phyloP scores from a whole-genome alignment of 208 protist species.

The Trypanosoma boissoni region DNA sequence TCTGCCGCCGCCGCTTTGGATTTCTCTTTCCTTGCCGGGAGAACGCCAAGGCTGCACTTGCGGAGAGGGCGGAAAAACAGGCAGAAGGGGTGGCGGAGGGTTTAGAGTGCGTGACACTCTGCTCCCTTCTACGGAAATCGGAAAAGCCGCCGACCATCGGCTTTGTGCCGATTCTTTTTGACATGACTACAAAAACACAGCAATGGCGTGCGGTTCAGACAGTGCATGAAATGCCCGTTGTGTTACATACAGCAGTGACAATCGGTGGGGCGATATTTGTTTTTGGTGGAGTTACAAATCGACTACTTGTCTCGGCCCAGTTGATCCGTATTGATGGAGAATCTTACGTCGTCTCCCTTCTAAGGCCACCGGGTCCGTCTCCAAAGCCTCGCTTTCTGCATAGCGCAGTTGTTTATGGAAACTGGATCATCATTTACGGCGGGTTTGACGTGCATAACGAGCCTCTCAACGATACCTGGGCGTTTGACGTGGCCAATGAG shows the following conservation, averaged over 20 bases:
- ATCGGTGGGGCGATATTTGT: conserved; percentile 57
- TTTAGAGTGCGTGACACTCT: conserved; percentile 14
- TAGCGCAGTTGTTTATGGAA: conserved; percentile 67
- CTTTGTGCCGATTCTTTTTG: conserved; percentile 78
- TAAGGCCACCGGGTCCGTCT: conserved; percentile 10
- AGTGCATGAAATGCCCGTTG: conserved; percentile 48
- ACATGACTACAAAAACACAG: conserved; percentile 66
- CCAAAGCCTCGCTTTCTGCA: conserved; percentile 66
- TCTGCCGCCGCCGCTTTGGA: background rate
- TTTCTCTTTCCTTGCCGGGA: conserved; percentile 23
- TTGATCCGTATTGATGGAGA: conserved; percentile 59
- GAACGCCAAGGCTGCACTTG: background rate
- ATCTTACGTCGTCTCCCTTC: conserved; percentile 55
- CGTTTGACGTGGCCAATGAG: conserved; percentile 77
- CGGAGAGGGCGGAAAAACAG: background rate
- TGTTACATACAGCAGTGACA: conserved; percentile 66
- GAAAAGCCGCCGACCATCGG: conserved; percentile 30
- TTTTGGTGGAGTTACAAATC: conserved; percentile 81
- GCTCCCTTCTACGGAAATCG: conserved; percentile 1
- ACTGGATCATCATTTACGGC: conserved; percentile 83
- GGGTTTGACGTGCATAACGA: conserved; percentile 75
- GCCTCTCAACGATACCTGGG: conserved; percentile 62
- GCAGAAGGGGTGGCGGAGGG: background rate
- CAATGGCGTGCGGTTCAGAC: conserved; percentile 77
- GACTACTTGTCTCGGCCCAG: conserved; percentile 58